A percentile compares a stretch with the other conserved stretches of the same genome.
These are phyloP conservation scores for Letharia lupina DNA, from an alignment of 495 filamentous ascomycete species.

Conservation along the genomic window DNA sequence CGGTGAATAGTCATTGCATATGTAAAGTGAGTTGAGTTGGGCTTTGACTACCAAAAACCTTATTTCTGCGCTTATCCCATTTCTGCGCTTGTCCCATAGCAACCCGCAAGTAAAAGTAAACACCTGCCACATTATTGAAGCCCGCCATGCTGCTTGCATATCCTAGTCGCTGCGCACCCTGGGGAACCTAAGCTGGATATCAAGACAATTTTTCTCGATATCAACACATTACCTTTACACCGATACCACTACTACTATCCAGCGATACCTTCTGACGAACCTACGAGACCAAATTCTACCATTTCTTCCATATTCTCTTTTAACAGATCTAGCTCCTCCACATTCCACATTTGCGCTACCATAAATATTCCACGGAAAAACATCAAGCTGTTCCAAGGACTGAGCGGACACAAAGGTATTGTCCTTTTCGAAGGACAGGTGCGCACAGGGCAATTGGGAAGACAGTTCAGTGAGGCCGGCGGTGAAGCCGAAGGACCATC, in stretches of 20 bases:
- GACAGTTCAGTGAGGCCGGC: neutral
- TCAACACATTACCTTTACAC: neutral
- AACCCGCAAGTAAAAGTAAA: constrained; percentile 19
- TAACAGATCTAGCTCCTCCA: neutral
- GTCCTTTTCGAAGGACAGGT: constrained; percentile 27
- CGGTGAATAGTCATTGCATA: too few relatives aligned
- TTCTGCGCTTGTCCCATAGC: constrained; percentile 7
- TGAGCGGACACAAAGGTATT: constrained; percentile 19
- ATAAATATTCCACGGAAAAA: constrained; percentile 6
- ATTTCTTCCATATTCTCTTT: neutral
- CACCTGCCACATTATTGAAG: constrained; percentile 11
- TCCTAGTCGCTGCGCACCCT: constrained; percentile 13
- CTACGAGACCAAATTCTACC: neutral
- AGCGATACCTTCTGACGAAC: constrained; percentile 7
- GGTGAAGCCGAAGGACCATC: constrained; percentile 10
- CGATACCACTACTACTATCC: neutral
- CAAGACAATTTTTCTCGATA: neutral
- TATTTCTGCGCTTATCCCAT: neutral
- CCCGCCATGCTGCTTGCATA: constrained; percentile 17
- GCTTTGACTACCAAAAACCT: neutral
- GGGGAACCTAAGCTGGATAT: neutral
- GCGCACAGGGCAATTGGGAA: constrained; percentile 9
- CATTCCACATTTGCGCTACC: neutral
- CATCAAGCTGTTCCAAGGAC: neutral
- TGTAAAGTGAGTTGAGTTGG: too few relatives aligned